Conservation (phyloP, 805 yeast genomes). For the Candida manassasensis region DNA sequence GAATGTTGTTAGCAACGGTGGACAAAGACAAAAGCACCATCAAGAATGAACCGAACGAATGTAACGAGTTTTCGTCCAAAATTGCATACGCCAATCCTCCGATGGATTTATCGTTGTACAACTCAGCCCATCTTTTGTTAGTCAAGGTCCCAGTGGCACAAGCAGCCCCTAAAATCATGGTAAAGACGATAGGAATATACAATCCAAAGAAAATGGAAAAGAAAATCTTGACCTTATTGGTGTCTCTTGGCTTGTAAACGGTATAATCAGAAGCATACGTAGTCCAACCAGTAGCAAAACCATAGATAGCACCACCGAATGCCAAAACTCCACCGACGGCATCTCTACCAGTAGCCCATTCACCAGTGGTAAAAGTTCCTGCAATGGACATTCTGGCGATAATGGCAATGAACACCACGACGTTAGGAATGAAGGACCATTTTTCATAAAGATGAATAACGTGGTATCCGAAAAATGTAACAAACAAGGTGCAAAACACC, state of each 20-base stretch:
- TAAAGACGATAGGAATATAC: constrained; percentile 62
- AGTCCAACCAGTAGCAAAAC: constrained; percentile 94
- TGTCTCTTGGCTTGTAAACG: constrained; percentile 71
- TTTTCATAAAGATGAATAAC: constrained; percentile 79
- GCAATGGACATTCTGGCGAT: constrained; percentile 72
- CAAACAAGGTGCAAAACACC: constrained; percentile 59
- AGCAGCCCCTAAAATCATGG: constrained; percentile 83
- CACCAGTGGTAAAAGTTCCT: constrained; percentile 56
- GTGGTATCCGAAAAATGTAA: constrained; percentile 80
- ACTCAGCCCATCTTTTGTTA: constrained; percentile 24
- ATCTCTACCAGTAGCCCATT: constrained; percentile 46
- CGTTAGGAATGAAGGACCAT: constrained; percentile 84
- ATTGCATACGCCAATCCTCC: constrained; percentile 81
- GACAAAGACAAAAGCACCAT: constrained; percentile 81
- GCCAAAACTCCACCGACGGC: constrained; percentile 76
- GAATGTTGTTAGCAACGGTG: constrained; percentile 86
- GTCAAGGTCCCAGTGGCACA: constrained; percentile 62
- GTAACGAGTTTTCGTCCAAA: constrained; percentile 72
- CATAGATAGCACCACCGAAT: constrained; percentile 78
- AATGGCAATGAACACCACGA: constrained; percentile 67
- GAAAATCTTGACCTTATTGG: constrained; percentile 57
- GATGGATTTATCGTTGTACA: constrained; percentile 24
- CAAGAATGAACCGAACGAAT: constrained; percentile 87
- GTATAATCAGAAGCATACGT: constrained; percentile 91
- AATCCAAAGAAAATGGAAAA: constrained; percentile 61